phyloP scores from a whole-genome alignment of 139 green algal species.

The Coelastrella sp. region DNA sequence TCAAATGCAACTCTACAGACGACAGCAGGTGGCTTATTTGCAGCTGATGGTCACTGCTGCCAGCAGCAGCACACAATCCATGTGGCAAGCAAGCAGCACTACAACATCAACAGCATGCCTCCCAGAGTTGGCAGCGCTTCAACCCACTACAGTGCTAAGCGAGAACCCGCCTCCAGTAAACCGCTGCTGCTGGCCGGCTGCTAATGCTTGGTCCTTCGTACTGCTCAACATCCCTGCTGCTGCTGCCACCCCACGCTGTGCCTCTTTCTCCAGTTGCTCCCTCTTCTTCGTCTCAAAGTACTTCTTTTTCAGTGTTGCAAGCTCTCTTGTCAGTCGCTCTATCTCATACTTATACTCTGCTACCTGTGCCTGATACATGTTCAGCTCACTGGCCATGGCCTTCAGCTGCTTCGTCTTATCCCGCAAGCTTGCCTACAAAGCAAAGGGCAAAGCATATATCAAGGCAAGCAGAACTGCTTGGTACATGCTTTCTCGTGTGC shows the following conservation, averaged over 20 bases:
- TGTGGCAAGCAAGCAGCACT: background rate
- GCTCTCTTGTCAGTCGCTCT: slow-evolving; percentile 80
- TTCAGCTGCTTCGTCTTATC: slow-evolving; percentile 97
- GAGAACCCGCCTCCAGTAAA: slow-evolving; percentile 72
- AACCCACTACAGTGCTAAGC: slow-evolving; percentile 37
- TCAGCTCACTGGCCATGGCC: slow-evolving; percentile 91
- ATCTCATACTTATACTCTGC: slow-evolving; percentile 96
- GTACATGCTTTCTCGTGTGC: no score
- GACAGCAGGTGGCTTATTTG: no score
- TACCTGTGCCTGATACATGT: slow-evolving; percentile 92
- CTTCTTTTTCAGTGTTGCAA: slow-evolving; percentile 84
- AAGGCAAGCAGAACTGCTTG: background rate
- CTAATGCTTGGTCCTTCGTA: slow-evolving; percentile 29
- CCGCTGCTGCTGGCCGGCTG: slow-evolving; percentile 48
- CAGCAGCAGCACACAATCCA: background rate
- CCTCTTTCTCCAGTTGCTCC: slow-evolving; percentile 72
- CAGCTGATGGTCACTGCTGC: no score
- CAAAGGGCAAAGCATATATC: background rate
- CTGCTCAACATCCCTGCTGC: background rate
- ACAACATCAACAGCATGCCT: background rate
- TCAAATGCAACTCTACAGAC: no score
- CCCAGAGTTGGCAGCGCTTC: no score
- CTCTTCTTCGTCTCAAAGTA: slow-evolving; percentile 85
- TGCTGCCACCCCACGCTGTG: slow-evolving; percentile 29
- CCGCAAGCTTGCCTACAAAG: slow-evolving; percentile 76